These are phyloP conservation scores for Exutisphaerella laricina DNA, from an alignment of 2,329 filamentous ascomycete species.

Conservation along the genomic window DNA sequence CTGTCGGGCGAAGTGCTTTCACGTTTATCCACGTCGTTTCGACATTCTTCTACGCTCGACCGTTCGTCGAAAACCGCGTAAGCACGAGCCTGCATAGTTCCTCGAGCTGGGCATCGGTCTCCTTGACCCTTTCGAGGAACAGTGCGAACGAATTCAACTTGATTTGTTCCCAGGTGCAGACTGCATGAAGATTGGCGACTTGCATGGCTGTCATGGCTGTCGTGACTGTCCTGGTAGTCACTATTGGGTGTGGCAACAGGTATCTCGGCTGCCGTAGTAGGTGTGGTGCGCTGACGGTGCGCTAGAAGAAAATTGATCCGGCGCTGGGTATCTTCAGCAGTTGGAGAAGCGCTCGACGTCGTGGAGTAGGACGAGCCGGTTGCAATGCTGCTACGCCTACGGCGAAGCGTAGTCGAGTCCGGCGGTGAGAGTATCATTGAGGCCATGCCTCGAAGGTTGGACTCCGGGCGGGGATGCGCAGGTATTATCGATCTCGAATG, in stretches of 20 bases:
- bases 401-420: conserved; percentile 3
- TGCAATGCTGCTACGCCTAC: conserved; percentile 10
- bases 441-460: conserved; percentile 15
- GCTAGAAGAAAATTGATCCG: too few species aligned
- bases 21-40: too few species aligned
- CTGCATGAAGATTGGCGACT: too few species aligned
- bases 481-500: conserved; percentile 2
- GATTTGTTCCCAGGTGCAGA: too few species aligned
- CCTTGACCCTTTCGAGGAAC: too few species aligned
- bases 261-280: conserved; percentile 5
- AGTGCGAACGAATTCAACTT: too few species aligned
- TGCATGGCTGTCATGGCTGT: conserved; percentile 19
- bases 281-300: too few species aligned
- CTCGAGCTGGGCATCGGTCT: too few species aligned
- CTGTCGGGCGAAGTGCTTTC: conserved; percentile 11
- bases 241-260: conserved; percentile 14
- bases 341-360: conserved; percentile 11
- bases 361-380: conserved; percentile 11
- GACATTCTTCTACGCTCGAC: too few species aligned
- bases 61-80: too few species aligned
- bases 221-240: conserved; percentile 23
- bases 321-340: too few species aligned
- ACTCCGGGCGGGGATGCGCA: conserved; percentile 5
- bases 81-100: too few species aligned
- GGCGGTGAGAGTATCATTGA: conserved; percentile 7